Evolutionary conservation across 179 eudicot species (phyloP).

Genomic region (Corrigiola litoralis): DNA sequence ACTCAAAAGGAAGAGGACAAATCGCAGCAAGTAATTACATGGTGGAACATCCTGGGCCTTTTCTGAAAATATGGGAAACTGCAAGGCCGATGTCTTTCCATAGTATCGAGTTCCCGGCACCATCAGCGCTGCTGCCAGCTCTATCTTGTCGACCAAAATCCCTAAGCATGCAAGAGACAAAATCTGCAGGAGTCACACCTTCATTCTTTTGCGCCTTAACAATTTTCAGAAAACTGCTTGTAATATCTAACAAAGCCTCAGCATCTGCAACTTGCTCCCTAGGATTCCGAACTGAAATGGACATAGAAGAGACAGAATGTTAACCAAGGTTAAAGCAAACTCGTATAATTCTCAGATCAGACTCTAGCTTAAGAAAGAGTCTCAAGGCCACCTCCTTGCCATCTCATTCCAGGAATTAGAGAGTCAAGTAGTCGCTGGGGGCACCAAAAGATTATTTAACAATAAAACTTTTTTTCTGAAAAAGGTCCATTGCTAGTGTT

Average conservation of each 20-base stretch:
- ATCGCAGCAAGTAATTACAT: slow-evolving; percentile 45
- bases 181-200: slow-evolving; percentile 75
- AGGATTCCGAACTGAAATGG: slow-evolving; percentile 68
- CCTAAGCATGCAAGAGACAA: slow-evolving; percentile 53
- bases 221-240: slow-evolving; percentile 57
- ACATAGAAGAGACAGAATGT: not conserved
- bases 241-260: slow-evolving; percentile 75
- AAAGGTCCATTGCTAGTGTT: too few relatives aligned
- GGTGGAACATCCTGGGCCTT: slow-evolving; percentile 67
- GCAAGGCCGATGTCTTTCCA: slow-evolving; percentile 78
- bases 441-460: too few relatives aligned
- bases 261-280: slow-evolving; percentile 99
- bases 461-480: too few relatives aligned
- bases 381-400: too few relatives aligned
- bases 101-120: slow-evolving; percentile 30
- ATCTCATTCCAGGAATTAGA: too few relatives aligned
- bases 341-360: too few relatives aligned
- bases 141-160: slow-evolving; percentile 54
- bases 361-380: too few relatives aligned
- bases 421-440: too few relatives aligned
- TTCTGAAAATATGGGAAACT: slow-evolving; percentile 60
- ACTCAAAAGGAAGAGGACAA: not conserved
- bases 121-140: slow-evolving; percentile 39
- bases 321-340: too few relatives aligned
- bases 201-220: slow-evolving; percentile 70